Percentiles rank a stretch among this genome's conserved stretches.
Evolutionary conservation across 805 yeast species (phyloP).

Genomic region (Barnettozyma wickerhamii): DNA sequence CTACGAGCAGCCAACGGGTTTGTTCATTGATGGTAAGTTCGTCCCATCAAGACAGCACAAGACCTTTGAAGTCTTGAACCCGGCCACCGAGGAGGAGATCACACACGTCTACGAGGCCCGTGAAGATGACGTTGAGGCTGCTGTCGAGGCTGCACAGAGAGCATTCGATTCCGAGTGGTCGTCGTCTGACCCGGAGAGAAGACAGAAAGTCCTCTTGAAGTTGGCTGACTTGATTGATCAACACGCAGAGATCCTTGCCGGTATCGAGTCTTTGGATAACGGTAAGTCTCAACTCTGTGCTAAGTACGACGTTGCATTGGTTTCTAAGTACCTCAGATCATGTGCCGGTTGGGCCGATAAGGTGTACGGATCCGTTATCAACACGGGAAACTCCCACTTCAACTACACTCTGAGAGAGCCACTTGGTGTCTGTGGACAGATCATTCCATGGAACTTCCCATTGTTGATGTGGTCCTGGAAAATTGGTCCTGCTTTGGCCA

Average conservation of each 20-base stretch:
- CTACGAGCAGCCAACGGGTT: constrained; percentile 78
- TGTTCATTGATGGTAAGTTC: constrained; percentile 77
- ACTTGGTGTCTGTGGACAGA: constrained; percentile 83
- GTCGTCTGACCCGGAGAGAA: constrained; percentile 56
- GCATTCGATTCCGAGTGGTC: constrained; percentile 79
- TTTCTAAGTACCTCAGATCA: constrained; percentile 69
- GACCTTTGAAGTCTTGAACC: constrained; percentile 60
- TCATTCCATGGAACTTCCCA: constrained; percentile 94
- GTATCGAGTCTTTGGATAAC: constrained; percentile 83
- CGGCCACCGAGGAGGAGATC: constrained; percentile 71
- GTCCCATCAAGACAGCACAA: constrained; percentile 55
- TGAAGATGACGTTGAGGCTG: constrained; percentile 72
- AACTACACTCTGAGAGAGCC: constrained; percentile 75
- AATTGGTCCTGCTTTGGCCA: constrained; percentile 79
- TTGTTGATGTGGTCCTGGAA: constrained; percentile 85
- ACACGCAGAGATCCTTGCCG: constrained; percentile 68
- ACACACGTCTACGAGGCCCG: constrained; percentile 70
- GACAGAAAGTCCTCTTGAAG: constrained; percentile 59
- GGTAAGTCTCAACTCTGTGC: constrained; percentile 80
- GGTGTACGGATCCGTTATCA: constrained; percentile 51
- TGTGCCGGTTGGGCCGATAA: constrained; percentile 84
- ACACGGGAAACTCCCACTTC: constrained; percentile 61
- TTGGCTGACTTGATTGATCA: constrained; percentile 78
- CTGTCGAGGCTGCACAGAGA: constrained; percentile 78
- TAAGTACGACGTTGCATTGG: constrained; percentile 70